Percentiles rank a stretch among this genome's conserved stretches.
These are phyloP conservation scores for Tylopilus rubrobrunneus DNA, from an alignment of 768 basidiomycete genomes.

Conservation along the genomic window DNA sequence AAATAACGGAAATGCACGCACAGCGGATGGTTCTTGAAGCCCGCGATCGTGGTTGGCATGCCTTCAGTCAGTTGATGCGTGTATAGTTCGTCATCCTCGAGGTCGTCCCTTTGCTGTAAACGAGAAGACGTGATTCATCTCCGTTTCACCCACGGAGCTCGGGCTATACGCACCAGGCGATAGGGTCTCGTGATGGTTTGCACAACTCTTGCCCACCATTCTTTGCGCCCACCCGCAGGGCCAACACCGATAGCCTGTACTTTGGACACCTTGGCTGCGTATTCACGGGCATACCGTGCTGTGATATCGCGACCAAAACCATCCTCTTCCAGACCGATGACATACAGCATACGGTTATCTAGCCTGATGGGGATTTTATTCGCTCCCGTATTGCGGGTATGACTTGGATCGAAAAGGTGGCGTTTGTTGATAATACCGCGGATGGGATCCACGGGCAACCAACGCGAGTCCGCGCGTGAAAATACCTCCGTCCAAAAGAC, in stretches of 20 bases:
- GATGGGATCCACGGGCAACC: slow-evolving; percentile 92
- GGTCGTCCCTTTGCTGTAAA: slow-evolving; percentile 80
- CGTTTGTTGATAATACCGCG: slow-evolving; percentile 77
- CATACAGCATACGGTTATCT: slow-evolving; percentile 90
- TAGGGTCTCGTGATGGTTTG: slow-evolving; percentile 67
- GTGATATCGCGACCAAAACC: slow-evolving; percentile 91
- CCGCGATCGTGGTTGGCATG: slow-evolving; percentile 87
- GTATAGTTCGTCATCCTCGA: slow-evolving; percentile 88
- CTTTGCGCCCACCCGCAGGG: slow-evolving; percentile 52
- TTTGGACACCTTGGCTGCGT: slow-evolving; percentile 75
- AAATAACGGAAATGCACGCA: slow-evolving; percentile 27
- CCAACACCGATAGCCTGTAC: slow-evolving; percentile 58
- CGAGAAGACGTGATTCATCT: slow-evolving; percentile 10
- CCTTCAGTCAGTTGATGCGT: slow-evolving; percentile 76
- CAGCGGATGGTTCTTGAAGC: slow-evolving; percentile 96
- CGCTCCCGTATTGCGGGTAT: slow-evolving; percentile 20
- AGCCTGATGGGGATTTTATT: slow-evolving; percentile 23
- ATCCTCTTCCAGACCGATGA: slow-evolving; percentile 93
- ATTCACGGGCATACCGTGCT: slow-evolving; percentile 79
- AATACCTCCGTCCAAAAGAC: slow-evolving; percentile 98
- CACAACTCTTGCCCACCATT: slow-evolving; percentile 85
- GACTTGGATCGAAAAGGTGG: slow-evolving; percentile 72
- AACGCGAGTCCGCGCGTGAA: slow-evolving; percentile 83
- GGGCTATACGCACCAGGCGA: slow-evolving; percentile 58
- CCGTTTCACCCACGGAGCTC: slow-evolving; percentile 16